Evolutionary conservation across 257 asterid genomes (phyloP), one percentile per base, ranked within the genome.

Genomic region (Catharanthus roseus): DNA sequence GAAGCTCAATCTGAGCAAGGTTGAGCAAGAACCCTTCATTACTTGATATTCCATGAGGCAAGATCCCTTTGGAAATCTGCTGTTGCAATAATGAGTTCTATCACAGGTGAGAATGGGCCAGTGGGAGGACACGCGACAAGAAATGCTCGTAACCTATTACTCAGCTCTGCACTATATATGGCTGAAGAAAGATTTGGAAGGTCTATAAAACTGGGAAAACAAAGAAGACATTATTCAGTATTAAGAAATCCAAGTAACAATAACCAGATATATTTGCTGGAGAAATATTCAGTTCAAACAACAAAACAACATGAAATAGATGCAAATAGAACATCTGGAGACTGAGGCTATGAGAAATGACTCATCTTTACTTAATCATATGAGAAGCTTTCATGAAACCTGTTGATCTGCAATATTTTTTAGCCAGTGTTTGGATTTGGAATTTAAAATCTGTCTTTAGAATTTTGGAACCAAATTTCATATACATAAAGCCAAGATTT

Each of bases 11-110:
- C 13, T 50, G 54, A 28, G 3, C 49, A 49, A 31, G 72, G 13
- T 67, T 13, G 56, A 28, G 50, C 57, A 66, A 31, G 51, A 71
- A 29, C 10, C 41, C 56, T 69, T 28, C 54, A 45, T 67, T 81
- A 93, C 99, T 90, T 84, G 39, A 93, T 86, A 71, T 85, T 83
- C 99, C 99, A 89, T 71, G 81, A 77, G 71, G 83, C 56, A 65
- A 93, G 90, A 86, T 91, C 96, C 81, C 87, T 86, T 70, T 93
- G 96, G 77, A 91, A 85, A 86, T 93, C 97, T 66, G 99, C 92
- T 56, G 97, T 86, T 38, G 96, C 87, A 54, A 91, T 75, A 26
- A 89, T 83, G 42, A 93, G 96, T 74, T 85, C 96, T 2, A 85
- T 95, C 8, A 91, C 95, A 0, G 89, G 88, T 64, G 90, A 81